Base-by-base conservation (phyloP, 1,284 basidiomycete genomes). In the Bondarzewia mesenterica region DNA sequence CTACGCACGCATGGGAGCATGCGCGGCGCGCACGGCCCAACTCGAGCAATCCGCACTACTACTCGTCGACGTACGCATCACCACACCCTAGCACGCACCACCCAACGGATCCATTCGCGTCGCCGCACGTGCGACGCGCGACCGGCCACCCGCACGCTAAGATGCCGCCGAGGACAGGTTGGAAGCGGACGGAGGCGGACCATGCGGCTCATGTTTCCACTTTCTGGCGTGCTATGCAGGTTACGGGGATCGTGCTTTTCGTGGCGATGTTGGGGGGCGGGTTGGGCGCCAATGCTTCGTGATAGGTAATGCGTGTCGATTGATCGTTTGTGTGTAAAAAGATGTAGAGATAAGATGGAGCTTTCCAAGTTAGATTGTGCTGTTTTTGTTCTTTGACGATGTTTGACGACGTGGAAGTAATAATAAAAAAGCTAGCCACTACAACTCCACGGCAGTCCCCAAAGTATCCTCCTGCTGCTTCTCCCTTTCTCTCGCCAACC, bases 401-500 rank as follows among this genome's bases (percentile, higher is more conserved):
- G n/a, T n/a, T n/a, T n/a, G n/a, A n/a, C n/a, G n/a, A n/a, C n/a
- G n/a, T n/a, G n/a, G n/a, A n/a, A n/a, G n/a, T n/a, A n/a, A n/a
- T n/a, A n/a, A n/a, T n/a, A n/a, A n/a, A n/a, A n/a, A n/a, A n/a
- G n/a, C 32, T 40, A 40, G 10, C 10, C 12, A 22, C 20, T 48
- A 45, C 52, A 56, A 36, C 44, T 56, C 48, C 3, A 50, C 42
- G 3, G 49, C 46, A 29, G 53, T 50, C 44, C 44, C 51, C 29
- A 52, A 25, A 5, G 50, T 43, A 25, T 46, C 48, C 35, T 50
- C 35, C 7, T 48, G 35, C 49, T 62, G 54, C 57, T 63, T 68
- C 42, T 53, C 59, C 52, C 59, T 66, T 64, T 85, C 82, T 54
- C 82, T 69, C 44, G 69, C 70, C 50, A 86, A 57, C 48, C 84